Evolutionary conservation across 139 green algal species (phyloP), one percentile per base, ranked within the genome.

Genomic region (Diplosphaera chodatii): DNA sequence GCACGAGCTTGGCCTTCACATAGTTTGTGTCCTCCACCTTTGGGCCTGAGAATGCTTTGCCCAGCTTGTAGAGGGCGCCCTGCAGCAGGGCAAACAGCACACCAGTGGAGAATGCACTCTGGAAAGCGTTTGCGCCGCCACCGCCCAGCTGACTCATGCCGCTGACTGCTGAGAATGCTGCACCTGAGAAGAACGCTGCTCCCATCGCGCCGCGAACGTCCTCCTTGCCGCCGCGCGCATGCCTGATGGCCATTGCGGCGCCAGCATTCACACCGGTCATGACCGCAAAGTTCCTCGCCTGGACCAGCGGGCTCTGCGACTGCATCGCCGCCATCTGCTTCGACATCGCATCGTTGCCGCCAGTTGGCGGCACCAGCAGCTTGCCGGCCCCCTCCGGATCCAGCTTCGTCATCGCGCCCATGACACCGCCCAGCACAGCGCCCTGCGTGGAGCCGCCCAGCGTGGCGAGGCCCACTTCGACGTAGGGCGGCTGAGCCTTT

Each of bases 281-380:
- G n/a, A 96, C 91, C 5, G 86, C 93, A 79, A 98, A 92, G 69
- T 97, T 98, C n/a, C 88, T 78, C 4, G 93, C 93, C 66, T 95
- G 86, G 3, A 73, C 82, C 80, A 84, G 79, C 0, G 91, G 91
- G 1, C 88, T 86, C 1, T 82, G 89, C 40, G 81, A 76, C 68
- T 91, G 80, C 72, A 92, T 77, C 27, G 77, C 77, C 48, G 74
- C 67, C 37, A 90, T 69, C 67, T 86, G 79, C 28, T 78, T 73
- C 15, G 67, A 32, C n/a, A 84, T 71, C 32, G 65, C 69, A 33
- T 62, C 55, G 28, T 65, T 76, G 31, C 62, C 63, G 5, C n/a
- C n/a, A n/a, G n/a, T n/a, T n/a, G 74, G 66, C 33, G 31, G 59
- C 40, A 32, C 15, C 6, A 66, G 66, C 20, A 41, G 71, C 18